Evolutionary conservation across 1,284 basidiomycete genomes (phyloP), one percentile per base, ranked within the genome.

Genomic region (Moesziomyces sp.): DNA sequence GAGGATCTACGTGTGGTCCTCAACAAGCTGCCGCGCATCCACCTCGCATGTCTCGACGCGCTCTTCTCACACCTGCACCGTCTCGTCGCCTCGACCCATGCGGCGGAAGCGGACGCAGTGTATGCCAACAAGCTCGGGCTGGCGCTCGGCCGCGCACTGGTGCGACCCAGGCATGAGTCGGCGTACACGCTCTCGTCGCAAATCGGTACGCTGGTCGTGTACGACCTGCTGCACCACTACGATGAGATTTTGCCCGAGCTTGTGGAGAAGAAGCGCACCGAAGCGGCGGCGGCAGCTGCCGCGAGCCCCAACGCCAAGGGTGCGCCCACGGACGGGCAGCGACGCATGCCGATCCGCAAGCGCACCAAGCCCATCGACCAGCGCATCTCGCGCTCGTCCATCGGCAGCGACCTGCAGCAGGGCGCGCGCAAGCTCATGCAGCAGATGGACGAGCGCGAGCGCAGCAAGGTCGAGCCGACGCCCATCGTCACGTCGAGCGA

Each of bases 351-450:
- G 6, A 83, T 90, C 23, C 89, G 94, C 46, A 96, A 95, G 82
- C 91, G 93, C 53, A 96, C 94, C 1, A 91, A 91, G 0, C 91
- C 91, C 0, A 87, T 97, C 46, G 95, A 97, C 85, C 91, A 94
- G 89, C 58, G 82, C 3, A 76, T 80, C 38, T 74, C 74, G 23
- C 66, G 82, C 10, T 74, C 68, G 21, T 64, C 67, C 16, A 72
- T 82, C 13, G 63, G 61, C 8, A 58, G 54, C 13, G 68, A 68
- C 35, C 43, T 67, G 19, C 70, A 69, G 30, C 58, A 72, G 26
- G 73, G 69, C 19, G 58, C 73, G 0, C 63, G 65, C 40, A 61
- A 63, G 50, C 63, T 72, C 21, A 67, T 71, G 1, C 68, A 76
- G 50, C 70, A 80, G 56, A 46, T 74, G 50, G 72, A 65, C 26